Conservation (phyloP, 1,284 basidiomycete species). For the Ceratorhiza oryzae-sativae region DNA sequence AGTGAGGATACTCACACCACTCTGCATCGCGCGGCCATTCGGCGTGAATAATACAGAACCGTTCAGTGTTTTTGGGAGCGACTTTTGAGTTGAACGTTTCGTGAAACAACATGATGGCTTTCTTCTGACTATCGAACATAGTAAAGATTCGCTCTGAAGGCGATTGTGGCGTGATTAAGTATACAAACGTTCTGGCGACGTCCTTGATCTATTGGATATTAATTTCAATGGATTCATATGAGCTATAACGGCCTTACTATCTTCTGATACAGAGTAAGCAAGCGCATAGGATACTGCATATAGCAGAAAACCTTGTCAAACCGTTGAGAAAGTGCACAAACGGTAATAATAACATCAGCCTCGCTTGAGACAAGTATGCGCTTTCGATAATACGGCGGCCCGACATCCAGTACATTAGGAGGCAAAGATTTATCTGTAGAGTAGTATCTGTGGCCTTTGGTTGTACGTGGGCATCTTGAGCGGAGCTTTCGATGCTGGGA, state of each 20-base stretch:
- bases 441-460: too few species aligned
- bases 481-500: too few species aligned
- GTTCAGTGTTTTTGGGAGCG: not conserved
- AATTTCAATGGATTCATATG: not conserved
- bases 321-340: not conserved
- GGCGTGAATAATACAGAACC: conserved; percentile 4
- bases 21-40: conserved; percentile 12
- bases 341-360: not conserved
- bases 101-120: conserved; percentile 8
- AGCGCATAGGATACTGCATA: not conserved
- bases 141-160: not conserved
- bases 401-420: not conserved
- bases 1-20: not conserved
- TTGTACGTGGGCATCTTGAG: too few species aligned
- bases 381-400: not conserved
- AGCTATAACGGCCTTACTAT: not conserved
- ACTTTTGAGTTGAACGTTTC: not conserved
- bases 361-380: not conserved
- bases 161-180: not conserved
- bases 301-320: conserved; percentile 12
- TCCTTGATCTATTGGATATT: not conserved
- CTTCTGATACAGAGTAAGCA: conserved; percentile 5
- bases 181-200: not conserved
- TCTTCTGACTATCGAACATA: not conserved
- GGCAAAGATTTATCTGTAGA: too few species aligned